phyloP scores from a whole-genome alignment of 306 rosid genomes.

The Rosa rugosa region DNA sequence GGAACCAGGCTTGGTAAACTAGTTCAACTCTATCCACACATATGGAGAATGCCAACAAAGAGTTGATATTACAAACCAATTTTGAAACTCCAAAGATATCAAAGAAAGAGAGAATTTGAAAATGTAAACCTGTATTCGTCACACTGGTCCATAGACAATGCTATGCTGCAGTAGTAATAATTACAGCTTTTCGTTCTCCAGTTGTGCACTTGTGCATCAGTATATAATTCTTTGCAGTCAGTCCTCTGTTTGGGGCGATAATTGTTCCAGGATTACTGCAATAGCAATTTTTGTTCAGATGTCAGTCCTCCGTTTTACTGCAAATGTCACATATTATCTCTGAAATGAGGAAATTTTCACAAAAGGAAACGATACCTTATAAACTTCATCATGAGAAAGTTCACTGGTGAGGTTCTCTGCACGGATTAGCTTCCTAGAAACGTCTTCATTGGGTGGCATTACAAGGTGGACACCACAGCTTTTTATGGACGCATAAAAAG shows the following conservation, averaged over 20 bases:
- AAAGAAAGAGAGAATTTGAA: neutral
- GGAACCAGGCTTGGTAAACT: too few relatives aligned
- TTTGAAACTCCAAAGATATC: too few relatives aligned
- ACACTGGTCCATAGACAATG: constrained; percentile 68
- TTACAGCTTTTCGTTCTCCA: constrained; percentile 86
- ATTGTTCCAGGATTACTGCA: neutral
- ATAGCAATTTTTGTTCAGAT: constrained; percentile 40
- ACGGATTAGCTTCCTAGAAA: neutral
- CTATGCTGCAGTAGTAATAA: constrained; percentile 68
- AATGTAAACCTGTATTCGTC: constrained; percentile 35
- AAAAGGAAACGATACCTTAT: neutral
- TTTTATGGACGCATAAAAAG: neutral
- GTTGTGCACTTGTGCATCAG: constrained; percentile 75
- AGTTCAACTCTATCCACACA: too few relatives aligned
- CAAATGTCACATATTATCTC: neutral
- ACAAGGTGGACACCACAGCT: neutral
- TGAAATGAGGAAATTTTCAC: neutral
- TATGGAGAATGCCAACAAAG: too few relatives aligned
- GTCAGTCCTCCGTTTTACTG: constrained; percentile 44
- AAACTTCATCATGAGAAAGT: too few relatives aligned
- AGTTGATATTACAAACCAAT: too few relatives aligned
- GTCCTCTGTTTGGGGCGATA: neutral
- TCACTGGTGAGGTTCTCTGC: neutral
- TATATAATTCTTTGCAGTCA: constrained; percentile 55
- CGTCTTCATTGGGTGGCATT: neutral